phyloP scores from a whole-genome alignment of 2,329 filamentous ascomycete genomes.

The Ceratocystiopsis sp. region DNA sequence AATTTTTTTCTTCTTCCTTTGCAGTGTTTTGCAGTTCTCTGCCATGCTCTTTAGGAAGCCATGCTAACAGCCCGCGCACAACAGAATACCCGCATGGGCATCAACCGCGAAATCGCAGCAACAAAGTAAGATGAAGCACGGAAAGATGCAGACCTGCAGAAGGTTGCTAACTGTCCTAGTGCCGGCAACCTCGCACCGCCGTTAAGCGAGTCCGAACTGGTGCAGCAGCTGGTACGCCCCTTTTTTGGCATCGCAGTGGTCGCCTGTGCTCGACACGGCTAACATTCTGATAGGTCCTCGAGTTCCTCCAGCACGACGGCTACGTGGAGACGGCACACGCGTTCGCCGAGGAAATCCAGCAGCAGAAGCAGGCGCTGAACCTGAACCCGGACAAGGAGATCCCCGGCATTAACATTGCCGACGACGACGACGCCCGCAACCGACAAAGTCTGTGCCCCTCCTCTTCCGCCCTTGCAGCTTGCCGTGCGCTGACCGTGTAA shows the following conservation, averaged over 20 bases:
- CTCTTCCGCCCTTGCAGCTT: constrained; percentile 1
- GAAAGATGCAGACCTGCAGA: too few relatives aligned
- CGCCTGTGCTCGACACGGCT: not conserved
- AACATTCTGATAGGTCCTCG: constrained; percentile 33
- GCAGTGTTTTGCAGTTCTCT: not conserved
- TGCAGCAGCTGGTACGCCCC: constrained; percentile 55
- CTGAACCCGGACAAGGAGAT: constrained; percentile 35
- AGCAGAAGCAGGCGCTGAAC: constrained; percentile 54
- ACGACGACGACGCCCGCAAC: constrained; percentile 75
- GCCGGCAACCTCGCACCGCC: constrained; percentile 44
- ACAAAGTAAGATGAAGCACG: too few relatives aligned
- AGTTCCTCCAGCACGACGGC: constrained; percentile 87
- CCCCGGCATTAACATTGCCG: constrained; percentile 48
- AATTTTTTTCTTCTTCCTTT: not conserved
- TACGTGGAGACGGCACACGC: constrained; percentile 85
- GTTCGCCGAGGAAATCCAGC: constrained; percentile 66
- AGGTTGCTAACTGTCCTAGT: too few relatives aligned
- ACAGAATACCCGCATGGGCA: constrained; percentile 41
- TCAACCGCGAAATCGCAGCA: constrained; percentile 41
- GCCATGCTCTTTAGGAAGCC: not conserved
- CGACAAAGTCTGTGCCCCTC: constrained; percentile 50
- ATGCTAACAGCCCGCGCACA: not conserved
- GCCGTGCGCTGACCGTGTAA: not conserved
- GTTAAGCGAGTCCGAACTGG: constrained; percentile 56
- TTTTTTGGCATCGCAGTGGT: not conserved